These are phyloP conservation scores for Dicorynia guianensis DNA, from an alignment of 306 rosid genomes.

Conservation along the genomic window DNA sequence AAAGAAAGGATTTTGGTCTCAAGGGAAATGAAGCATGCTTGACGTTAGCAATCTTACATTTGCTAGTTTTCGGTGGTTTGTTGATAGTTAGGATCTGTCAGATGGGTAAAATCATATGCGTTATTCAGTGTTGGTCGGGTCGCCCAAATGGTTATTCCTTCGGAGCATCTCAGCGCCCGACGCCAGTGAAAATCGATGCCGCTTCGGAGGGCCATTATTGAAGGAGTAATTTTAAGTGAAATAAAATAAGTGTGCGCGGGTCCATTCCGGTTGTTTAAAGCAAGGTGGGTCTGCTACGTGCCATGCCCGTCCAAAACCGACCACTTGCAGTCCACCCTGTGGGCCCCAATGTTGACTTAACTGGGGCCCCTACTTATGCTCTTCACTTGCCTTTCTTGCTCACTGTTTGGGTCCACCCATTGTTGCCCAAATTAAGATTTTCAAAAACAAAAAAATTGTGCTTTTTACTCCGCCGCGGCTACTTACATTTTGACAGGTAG, in stretches of 20 bases:
- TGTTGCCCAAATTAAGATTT: too few species aligned
- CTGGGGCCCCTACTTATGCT: neutral
- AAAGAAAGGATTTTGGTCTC: too few species aligned
- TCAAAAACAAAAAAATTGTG: too few species aligned
- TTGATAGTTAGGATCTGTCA: slow-evolving; percentile 15
- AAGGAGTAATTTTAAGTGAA: neutral
- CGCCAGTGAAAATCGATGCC: neutral
- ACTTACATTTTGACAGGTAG: too few species aligned
- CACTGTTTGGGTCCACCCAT: too few species aligned
- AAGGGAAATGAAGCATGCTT: too few species aligned
- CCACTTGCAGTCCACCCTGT: slow-evolving; percentile 29
- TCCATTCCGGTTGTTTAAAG: slow-evolving; percentile 10
- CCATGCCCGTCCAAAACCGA: slow-evolving; percentile 35
- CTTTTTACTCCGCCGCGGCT: too few species aligned
- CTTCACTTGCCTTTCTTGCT: neutral
- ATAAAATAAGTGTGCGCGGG: neutral
- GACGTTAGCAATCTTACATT: too few species aligned
- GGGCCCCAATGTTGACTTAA: slow-evolving; percentile 10
- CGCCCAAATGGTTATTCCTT: neutral
- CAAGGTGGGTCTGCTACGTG: slow-evolving; percentile 31
- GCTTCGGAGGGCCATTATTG: neutral
- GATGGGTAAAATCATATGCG: slow-evolving; percentile 20
- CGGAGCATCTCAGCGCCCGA: neutral
- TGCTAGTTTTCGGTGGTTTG: slow-evolving; percentile 15
- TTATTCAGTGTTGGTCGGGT: slow-evolving; percentile 34